These are phyloP conservation scores for Pseudopediastrum boryanum DNA, from an alignment of 139 green algal genomes.

Conservation along the genomic window DNA sequence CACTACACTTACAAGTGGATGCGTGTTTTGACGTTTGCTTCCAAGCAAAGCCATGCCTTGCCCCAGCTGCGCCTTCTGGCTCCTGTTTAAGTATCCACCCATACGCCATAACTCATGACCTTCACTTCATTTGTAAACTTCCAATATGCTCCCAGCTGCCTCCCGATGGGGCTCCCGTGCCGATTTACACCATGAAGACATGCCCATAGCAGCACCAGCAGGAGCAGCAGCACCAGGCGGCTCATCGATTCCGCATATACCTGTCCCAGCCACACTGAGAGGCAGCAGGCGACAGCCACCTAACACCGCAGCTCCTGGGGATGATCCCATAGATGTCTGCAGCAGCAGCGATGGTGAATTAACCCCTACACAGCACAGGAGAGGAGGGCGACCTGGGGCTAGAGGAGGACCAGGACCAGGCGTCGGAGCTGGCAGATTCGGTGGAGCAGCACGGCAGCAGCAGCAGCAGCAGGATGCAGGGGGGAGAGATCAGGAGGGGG, in stretches of 20 bases:
- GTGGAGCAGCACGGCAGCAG: not conserved
- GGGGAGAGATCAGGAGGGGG: not conserved
- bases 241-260: too few species aligned
- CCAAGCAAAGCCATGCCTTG: too few species aligned
- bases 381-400: not conserved
- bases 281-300: not conserved
- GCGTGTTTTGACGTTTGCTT: too few species aligned
- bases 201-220: not conserved
- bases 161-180: too few species aligned
- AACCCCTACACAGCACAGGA: not conserved
- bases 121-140: too few species aligned
- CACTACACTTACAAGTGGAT: too few species aligned
- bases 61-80: too few species aligned
- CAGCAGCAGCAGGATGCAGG: not conserved
- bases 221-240: slow-evolving; percentile 9
- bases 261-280: not conserved
- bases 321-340: not conserved
- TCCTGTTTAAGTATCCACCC: too few species aligned
- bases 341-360: slow-evolving; percentile 5
- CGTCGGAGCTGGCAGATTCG: not conserved
- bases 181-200: too few species aligned
- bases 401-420: not conserved
- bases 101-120: too few species aligned
- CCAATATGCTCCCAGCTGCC: too few species aligned
- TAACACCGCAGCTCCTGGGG: not conserved